Evolutionary conservation across 177 flowering plant genomes (phyloP), one percentile per base, ranked within the genome.

Genomic region (Vitis hybrid): DNA sequence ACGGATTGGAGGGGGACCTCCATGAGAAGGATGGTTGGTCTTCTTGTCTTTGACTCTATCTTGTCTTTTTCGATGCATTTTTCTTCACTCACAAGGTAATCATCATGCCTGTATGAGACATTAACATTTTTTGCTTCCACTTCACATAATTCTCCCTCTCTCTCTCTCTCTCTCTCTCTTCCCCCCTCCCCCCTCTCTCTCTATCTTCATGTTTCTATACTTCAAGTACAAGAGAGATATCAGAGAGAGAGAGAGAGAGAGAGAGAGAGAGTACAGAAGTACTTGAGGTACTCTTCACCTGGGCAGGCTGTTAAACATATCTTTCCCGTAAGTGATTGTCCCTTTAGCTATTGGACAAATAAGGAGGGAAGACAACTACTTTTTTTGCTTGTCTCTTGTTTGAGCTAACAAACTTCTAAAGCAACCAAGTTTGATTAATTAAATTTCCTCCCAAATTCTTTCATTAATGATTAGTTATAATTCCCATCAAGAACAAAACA

Each of bases 1-100:
- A 88, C 91, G 89, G 89, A 83, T 88, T 83, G 83, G 91, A 88
- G 79, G 83, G 86, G 86, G 85, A 81, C 85, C 81, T 74, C 73
- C 57, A 27, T 69, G 55, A 59, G 57, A 69, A 51, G 52, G 64
- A 70, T 56, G 73, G 65, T 67, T 72, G 81, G 76, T 74, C 78
- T 74, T 76, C 79, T 87, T 87, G 83, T 85, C 83, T 85, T 83
- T 83, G 85, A 81, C 84, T 85, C 86, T 70, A 68, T 70, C 74
- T 82, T 68, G 83, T 81, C 79, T 75, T 84, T 80, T 76, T 79
- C 77, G 70, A 62, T 83, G 63, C 80, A 80, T 77, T 78, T 81
- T 87, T 82, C 88, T 85, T 85, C 87, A 80, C 84, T 85, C 85
- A 80, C 87, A 86, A 83, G 90, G 85, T 84, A 81, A 83, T 83